Percentiles rank a stretch among this genome's conserved stretches.
These are phyloP conservation scores for Xylariaceae sp. DNA, from an alignment of 2,329 filamentous ascomycete species.

Conservation along the genomic window DNA sequence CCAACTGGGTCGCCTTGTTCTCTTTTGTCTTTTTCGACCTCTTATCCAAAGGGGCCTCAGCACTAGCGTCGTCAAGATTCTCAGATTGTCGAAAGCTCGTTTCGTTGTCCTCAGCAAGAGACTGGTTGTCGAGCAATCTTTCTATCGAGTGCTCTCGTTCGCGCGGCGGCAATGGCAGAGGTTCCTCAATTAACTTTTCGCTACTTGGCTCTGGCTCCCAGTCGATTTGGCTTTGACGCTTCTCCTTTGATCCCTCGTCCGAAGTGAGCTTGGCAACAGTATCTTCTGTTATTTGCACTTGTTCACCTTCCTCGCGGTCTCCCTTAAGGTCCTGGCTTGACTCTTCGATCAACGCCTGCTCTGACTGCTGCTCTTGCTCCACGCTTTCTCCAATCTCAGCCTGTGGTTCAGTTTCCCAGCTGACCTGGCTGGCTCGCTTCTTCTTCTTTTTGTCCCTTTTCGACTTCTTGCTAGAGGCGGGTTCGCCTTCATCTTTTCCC, in stretches of 20 bases:
- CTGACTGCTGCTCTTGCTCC: constrained; percentile 18
- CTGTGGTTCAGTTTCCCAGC: constrained; percentile 25
- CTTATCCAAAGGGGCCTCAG: constrained; percentile 20
- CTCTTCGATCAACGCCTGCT: constrained; percentile 1
- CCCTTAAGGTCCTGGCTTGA: constrained; percentile 7
- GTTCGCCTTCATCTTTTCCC: constrained; percentile 19
- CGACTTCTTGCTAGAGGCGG: constrained; percentile 29
- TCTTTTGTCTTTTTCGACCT: constrained; percentile 35
- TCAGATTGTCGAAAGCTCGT: constrained; percentile 22
- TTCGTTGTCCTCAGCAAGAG: constrained; percentile 19
- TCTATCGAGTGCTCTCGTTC: constrained; percentile 15
- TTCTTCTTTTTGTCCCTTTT: constrained; percentile 43
- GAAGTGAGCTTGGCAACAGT: constrained; percentile 9
- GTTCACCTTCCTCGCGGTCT: constrained; percentile 12
- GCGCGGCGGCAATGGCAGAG: constrained; percentile 5
- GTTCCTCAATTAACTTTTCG: constrained; percentile 9
- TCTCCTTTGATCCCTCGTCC: constrained; percentile 5
- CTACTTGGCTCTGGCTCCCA: constrained; percentile 13
- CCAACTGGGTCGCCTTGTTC: constrained; percentile 23
- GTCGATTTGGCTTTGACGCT: constrained; percentile 15
- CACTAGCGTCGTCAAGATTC: constrained; percentile 17
- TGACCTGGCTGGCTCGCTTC: constrained; percentile 28
- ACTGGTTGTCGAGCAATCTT: constrained; percentile 17
- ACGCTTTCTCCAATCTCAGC: constrained; percentile 21
- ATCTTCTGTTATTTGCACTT: constrained; percentile 11